Evolutionary conservation across 2,329 filamentous ascomycete species (phyloP).

Genomic region (Pyrenochaeta sp.): DNA sequence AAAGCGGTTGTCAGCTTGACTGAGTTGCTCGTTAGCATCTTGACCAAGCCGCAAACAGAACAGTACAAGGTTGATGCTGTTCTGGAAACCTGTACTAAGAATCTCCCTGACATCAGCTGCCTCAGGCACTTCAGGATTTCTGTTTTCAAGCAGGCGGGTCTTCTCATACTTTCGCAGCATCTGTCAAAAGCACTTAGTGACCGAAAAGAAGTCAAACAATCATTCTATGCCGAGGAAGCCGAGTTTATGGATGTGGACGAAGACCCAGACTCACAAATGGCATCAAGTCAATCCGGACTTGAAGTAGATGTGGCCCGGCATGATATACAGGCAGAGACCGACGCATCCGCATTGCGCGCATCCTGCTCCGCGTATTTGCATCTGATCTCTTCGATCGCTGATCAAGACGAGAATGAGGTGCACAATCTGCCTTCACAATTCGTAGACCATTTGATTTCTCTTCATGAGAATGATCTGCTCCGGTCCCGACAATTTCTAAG

Average conservation of each 20-base stretch:
- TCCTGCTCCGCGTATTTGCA: conserved; percentile 38
- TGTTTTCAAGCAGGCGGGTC: conserved; percentile 36
- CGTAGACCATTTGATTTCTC: conserved; percentile 33
- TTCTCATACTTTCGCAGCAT: conserved; percentile 43
- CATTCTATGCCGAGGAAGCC: conserved; percentile 46
- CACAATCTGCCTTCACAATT: conserved; percentile 34
- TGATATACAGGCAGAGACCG: conserved; percentile 42
- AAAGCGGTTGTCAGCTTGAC: conserved; percentile 28
- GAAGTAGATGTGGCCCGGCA: conserved; percentile 56
- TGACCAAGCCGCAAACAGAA: conserved; percentile 48
- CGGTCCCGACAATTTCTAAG: conserved; percentile 39
- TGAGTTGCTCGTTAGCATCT: conserved; percentile 42
- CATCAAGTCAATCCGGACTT: conserved; percentile 51
- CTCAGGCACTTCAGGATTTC: conserved; percentile 20
- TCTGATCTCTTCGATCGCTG: conserved; percentile 30
- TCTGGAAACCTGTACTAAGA: conserved; percentile 45
- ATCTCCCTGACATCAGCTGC: conserved; percentile 36
- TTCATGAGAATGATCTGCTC: conserved; percentile 39
- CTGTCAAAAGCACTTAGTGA: conserved; percentile 39
- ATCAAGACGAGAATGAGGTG: conserved; percentile 13
- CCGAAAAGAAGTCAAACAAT: conserved; percentile 39
- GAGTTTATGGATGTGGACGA: conserved; percentile 74
- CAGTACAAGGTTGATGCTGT: conserved; percentile 54
- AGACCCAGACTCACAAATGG: conserved; percentile 68
- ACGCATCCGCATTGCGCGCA: conserved; percentile 37